A percentile compares a stretch with the other conserved stretches of the same genome.
Evolutionary conservation across 1,139 yeast genomes (phyloP).

Genomic region (Zygoascus meyerae): DNA sequence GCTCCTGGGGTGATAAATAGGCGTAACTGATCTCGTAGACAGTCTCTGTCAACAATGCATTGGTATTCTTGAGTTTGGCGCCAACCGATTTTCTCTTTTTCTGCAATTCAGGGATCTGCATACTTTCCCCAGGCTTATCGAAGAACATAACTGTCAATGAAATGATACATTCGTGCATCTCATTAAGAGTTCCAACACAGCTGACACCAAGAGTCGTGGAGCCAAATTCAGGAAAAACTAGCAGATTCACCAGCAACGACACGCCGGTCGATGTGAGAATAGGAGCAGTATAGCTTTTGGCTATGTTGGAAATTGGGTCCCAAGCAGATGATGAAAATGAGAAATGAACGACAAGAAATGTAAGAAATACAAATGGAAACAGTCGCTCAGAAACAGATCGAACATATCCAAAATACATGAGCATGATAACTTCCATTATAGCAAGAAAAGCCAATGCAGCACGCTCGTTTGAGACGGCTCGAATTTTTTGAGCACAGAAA

Average conservation of each 20-base stretch:
- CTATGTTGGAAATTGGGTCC: constrained; percentile 21
- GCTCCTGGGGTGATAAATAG: constrained; percentile 40
- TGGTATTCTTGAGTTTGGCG: constrained; percentile 34
- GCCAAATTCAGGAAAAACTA: constrained; percentile 48
- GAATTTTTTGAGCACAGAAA: constrained; percentile 37
- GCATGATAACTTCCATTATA: constrained; percentile 42
- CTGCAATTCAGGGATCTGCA: constrained; percentile 15
- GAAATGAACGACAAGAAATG: constrained; percentile 46
- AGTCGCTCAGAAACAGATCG: constrained; percentile 43
- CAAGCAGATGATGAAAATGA: constrained; percentile 37
- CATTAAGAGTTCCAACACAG: constrained; percentile 37
- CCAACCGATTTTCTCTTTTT: constrained; percentile 29
- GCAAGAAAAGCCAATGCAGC: constrained; percentile 42
- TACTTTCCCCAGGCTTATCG: constrained; percentile 20
- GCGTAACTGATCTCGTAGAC: constrained; percentile 46
- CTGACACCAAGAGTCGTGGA: constrained; percentile 44
- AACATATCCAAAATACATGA: constrained; percentile 45
- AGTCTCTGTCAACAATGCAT: constrained; percentile 42
- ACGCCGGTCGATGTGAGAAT: constrained; percentile 42
- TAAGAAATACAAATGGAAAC: constrained; percentile 42
- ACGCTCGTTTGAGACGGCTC: constrained; percentile 19
- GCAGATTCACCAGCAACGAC: constrained; percentile 39
- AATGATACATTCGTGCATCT: constrained; percentile 38
- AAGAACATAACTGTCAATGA: constrained; percentile 38
- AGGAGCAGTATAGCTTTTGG: constrained; percentile 39